Percentiles rank a stretch among this genome's conserved stretches.
phyloP scores from a whole-genome alignment of 306 rosid genomes.

The Vigna unguiculata region DNA sequence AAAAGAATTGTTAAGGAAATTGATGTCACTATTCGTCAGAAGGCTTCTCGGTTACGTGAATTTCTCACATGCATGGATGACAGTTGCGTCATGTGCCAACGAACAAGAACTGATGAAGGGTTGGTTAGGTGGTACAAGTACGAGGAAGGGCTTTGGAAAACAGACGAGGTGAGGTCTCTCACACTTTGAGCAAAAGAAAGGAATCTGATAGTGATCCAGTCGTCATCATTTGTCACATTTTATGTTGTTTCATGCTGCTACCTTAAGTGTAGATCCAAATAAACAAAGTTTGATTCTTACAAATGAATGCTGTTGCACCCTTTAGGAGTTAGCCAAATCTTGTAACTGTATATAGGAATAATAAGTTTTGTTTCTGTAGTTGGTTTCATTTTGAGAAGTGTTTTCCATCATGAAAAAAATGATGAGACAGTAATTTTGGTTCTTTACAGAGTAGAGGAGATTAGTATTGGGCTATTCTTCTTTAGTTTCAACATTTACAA shows the following conservation, averaged over 20 bases:
- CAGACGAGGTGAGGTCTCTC: conserved; percentile 71
- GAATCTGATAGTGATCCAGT: conserved; percentile 24
- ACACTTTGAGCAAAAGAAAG: conserved; percentile 47
- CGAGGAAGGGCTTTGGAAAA: conserved; percentile 75
- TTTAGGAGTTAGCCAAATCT: conserved; percentile 35
- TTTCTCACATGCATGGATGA: conserved; percentile 74
- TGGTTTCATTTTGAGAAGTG: conserved; percentile 30
- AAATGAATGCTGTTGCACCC: conserved; percentile 27
- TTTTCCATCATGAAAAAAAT: conserved; percentile 18
- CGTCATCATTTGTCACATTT: conserved; percentile 33
- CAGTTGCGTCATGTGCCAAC: conserved; percentile 71
- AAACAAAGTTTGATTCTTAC: conserved; percentile 37
- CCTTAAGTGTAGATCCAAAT: conserved; percentile 44
- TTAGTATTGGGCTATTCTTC: neutral
- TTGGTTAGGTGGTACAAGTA: conserved; percentile 86
- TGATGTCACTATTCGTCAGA: conserved; percentile 54
- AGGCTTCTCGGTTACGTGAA: conserved; percentile 65
- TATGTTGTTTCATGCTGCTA: conserved; percentile 24
- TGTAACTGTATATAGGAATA: conserved; percentile 47
- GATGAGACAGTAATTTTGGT: neutral
- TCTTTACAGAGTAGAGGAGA: neutral
- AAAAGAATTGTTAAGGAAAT: conserved; percentile 52
- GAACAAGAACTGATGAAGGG: conserved; percentile 74
- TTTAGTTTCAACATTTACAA: neutral
- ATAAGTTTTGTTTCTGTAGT: conserved; percentile 39